phyloP scores from a whole-genome alignment of 306 rosid species.

The Medicago arabica region DNA sequence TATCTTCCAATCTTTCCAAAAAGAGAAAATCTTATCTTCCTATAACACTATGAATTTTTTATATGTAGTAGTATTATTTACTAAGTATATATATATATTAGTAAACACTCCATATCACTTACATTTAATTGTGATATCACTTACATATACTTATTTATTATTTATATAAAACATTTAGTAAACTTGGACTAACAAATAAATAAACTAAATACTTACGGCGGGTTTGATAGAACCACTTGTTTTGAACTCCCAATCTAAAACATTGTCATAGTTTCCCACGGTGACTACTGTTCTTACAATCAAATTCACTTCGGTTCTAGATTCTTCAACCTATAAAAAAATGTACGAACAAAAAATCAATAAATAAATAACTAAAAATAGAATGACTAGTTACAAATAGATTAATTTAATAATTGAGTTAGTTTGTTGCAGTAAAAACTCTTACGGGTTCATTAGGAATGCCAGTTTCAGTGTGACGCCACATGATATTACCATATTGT shows the following conservation, averaged over 20 bases:
- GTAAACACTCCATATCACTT: no score
- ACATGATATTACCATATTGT: slow-evolving; percentile 36
- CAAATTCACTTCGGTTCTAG: slow-evolving; percentile 46
- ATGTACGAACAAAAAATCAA: not conserved
- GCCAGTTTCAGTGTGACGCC: slow-evolving; percentile 51
- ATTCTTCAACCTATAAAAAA: slow-evolving; percentile 31
- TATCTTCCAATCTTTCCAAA: no score
- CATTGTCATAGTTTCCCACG: slow-evolving; percentile 50
- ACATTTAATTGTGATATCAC: no score
- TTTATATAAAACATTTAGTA: no score
- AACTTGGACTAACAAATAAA: no score
- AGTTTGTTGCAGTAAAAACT: not conserved
- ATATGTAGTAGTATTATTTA: no score
- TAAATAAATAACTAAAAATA: not conserved
- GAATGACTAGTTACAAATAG: not conserved
- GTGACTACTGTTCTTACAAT: slow-evolving; percentile 44
- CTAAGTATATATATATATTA: no score
- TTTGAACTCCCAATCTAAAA: slow-evolving; percentile 55
- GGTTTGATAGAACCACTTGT: slow-evolving; percentile 50
- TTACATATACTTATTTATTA: no score
- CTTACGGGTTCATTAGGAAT: slow-evolving; percentile 40
- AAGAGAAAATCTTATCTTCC: no score
- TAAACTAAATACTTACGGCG: slow-evolving; percentile 15
- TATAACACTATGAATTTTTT: no score
- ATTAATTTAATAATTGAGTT: not conserved